These are phyloP conservation scores for Solanum piurae DNA, from an alignment of 257 asterid genomes.

Conservation along the genomic window DNA sequence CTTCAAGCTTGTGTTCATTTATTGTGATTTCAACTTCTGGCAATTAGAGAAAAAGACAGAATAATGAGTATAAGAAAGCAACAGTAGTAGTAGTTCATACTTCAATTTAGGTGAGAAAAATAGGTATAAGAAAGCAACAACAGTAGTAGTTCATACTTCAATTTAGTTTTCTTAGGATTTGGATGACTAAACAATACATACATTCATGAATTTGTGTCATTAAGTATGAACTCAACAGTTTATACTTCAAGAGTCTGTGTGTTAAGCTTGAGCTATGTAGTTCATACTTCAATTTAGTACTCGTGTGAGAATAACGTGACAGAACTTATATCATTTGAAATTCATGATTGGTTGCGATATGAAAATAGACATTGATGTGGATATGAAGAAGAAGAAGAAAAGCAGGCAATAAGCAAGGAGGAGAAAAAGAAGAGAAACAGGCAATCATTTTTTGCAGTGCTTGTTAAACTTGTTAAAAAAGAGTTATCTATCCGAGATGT, in stretches of 20 bases:
- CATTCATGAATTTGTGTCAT: neutral
- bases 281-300: neutral
- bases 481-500: neutral
- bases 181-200: neutral
- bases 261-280: neutral
- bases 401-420: neutral
- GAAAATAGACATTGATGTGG: neutral
- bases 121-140: neutral
- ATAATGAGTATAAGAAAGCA: neutral
- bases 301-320: neutral
- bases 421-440: neutral
- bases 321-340: neutral
- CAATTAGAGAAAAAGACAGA: neutral
- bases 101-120: neutral
- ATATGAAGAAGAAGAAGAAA: neutral
- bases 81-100: neutral
- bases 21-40: neutral
- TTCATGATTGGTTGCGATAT: neutral
- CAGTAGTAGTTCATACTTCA: neutral
- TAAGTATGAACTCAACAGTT: neutral
- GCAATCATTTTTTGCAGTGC: neutral
- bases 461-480: neutral
- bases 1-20: neutral
- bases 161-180: neutral
- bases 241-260: neutral